Evolutionary conservation across 148 eudicot species (phyloP), one percentile per base, ranked within the genome.

Genomic region (Suaeda aralocaspica): DNA sequence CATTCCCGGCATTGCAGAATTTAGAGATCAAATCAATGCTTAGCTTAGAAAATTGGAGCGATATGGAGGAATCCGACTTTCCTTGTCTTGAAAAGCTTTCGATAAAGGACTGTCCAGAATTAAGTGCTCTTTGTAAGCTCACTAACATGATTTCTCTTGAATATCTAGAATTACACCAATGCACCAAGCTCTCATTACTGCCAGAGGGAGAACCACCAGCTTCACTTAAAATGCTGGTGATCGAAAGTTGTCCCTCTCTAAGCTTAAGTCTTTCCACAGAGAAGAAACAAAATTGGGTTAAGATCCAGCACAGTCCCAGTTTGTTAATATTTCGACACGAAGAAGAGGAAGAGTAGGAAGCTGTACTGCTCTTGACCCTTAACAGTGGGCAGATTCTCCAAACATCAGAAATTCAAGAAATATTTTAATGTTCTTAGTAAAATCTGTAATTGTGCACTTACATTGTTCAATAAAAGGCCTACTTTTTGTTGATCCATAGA

Each of bases 1-100:
- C 71, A 21, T 74, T 74, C 31, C 77, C 71, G 13, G 49, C 19
- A 44, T 24, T 74, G 64, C 58, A 57, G 66, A 66, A 49, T 46
- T 45, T 74, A 48, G 72, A 74, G 34, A 74, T 74, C 24, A 58
- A 14, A 49, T 66, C 66, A 5, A 56, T 74, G 72, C 13, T 66
- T 25, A 46, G 26, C 22, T 50, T 74, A 36, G 39, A 45, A 66
- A 55, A 58, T 25, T 57, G 46, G 77, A 46, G 48, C 22, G 59
- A 63, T 41, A 19, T n/a, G 0, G 50, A 18, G 50, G 9, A 25
- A 9, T 0, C 6, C 22, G 67, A 72, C 61, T 72, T 72, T 36
- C 75, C 75, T 25, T 36, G 36, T 25, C 75, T 72, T 21, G 6
- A 10, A 50, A 19, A 63, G 9, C 26, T 72, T 18, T 39, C 24